Evolutionary conservation across 257 asterid genomes (phyloP).

Genomic region (Nicotiana obtusifolia): DNA sequence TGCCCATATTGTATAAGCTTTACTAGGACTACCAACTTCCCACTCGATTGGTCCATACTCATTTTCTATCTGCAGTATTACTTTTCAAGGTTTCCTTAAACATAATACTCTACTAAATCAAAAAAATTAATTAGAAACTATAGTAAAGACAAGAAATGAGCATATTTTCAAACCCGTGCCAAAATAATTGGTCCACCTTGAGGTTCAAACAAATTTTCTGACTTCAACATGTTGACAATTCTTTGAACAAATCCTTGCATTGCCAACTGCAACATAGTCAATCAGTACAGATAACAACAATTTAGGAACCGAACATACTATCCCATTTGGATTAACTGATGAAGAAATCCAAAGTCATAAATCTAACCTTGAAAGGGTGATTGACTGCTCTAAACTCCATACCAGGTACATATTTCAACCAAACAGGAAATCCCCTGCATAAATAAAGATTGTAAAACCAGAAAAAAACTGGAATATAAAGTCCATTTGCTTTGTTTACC

Average conservation of each 20-base stretch:
- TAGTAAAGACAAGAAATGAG: not conserved
- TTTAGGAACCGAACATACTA: not conserved
- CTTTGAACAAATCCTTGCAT: slow-evolving; percentile 66
- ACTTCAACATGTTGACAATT: slow-evolving; percentile 69
- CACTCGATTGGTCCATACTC: no score
- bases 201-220: slow-evolving; percentile 67
- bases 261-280: slow-evolving; percentile 41
- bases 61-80: no score
- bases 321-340: not conserved
- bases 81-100: no score
- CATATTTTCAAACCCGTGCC: slow-evolving; percentile 53
- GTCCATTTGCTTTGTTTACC: no score
- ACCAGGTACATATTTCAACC: slow-evolving; percentile 83
- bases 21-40: no score
- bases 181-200: slow-evolving; percentile 93
- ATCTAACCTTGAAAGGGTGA: slow-evolving; percentile 63
- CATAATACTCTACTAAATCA: no score
- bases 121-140: no score
- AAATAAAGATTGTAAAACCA: slow-evolving; percentile 24
- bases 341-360: no score
- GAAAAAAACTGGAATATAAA: slow-evolving; percentile 7
- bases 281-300: slow-evolving; percentile 4
- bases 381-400: slow-evolving; percentile 76
- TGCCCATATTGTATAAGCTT: no score
- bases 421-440: slow-evolving; percentile 90